Conservation (phyloP, 176 grass and related monocot species). For the Aegilops sharonensis region DNA sequence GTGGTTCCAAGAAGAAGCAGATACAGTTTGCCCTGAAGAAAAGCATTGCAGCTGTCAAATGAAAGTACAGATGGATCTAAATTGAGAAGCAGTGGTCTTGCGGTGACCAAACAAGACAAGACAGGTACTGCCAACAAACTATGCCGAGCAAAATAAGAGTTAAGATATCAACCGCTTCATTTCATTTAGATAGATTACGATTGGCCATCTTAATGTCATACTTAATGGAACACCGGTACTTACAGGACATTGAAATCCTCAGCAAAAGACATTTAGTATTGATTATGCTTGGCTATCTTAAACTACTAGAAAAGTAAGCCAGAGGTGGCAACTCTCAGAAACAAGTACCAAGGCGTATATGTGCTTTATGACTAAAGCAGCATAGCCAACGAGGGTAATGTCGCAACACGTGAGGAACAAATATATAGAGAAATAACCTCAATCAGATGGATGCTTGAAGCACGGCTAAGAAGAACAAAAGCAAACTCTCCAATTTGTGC, state of each 20-base stretch:
- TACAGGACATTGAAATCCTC: background rate
- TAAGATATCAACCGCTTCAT: background rate
- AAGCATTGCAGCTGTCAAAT: conserved; percentile 42
- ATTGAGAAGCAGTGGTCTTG: background rate
- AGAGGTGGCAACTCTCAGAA: background rate
- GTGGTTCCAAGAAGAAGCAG: conserved; percentile 95
- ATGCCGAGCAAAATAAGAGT: background rate
- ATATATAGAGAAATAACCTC: conserved; percentile 60
- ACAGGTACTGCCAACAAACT: conserved; percentile 8
- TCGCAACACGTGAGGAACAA: background rate
- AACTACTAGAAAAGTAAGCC: background rate
- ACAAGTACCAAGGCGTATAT: background rate
- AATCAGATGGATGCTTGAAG: conserved; percentile 97
- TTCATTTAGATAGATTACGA: background rate
- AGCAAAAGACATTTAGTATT: background rate
- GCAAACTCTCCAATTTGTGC: conserved; percentile 99
- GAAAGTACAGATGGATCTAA: background rate
- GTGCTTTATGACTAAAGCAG: background rate
- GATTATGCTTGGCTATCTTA: background rate
- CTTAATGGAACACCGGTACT: background rate
- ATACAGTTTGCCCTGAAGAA: conserved; percentile 90
- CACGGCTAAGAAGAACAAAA: conserved; percentile 98
- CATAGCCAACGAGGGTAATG: background rate
- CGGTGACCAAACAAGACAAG: background rate
- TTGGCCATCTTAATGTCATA: background rate